Percentiles rank a stretch among this genome's conserved stretches.
These are phyloP conservation scores for Monilinia laxa DNA, from an alignment of 2,329 filamentous ascomycete species.

Conservation along the genomic window DNA sequence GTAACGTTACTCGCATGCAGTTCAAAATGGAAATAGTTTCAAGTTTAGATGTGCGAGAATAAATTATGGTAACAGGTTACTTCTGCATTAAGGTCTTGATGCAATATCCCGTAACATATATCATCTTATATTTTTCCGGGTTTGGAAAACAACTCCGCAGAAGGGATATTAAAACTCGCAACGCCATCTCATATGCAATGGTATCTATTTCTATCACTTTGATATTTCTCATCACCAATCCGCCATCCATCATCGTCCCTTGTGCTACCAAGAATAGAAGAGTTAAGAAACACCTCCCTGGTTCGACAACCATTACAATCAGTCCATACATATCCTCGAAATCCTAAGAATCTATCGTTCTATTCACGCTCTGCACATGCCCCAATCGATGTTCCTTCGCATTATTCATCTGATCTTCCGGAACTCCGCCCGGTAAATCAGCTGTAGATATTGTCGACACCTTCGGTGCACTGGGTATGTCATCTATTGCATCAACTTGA, in stretches of 20 bases:
- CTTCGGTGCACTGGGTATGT: conserved; percentile 3
- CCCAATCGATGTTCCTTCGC: conserved; percentile 32
- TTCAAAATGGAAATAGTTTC: too few species aligned
- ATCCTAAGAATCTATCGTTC: conserved; percentile 19
- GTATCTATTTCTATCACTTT: not conserved
- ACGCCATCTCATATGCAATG: not conserved
- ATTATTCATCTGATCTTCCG: conserved; percentile 41
- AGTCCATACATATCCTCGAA: too few species aligned
- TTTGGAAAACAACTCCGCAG: too few species aligned
- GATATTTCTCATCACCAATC: not conserved
- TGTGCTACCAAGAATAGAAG: not conserved
- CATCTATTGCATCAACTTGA: not conserved
- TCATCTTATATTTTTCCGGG: too few species aligned
- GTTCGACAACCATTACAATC: not conserved
- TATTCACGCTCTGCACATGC: conserved; percentile 33
- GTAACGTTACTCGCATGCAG: too few species aligned
- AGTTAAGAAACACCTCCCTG: not conserved
- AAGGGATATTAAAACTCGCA: not conserved
- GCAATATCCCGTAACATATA: too few species aligned
- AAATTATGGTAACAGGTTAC: too few species aligned
- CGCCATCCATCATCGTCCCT: not conserved
- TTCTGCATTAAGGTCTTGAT: too few species aligned
- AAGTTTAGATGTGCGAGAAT: too few species aligned
- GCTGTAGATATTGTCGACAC: conserved; percentile 39
- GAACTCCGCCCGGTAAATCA: conserved; percentile 45